Conservation (phyloP, 1,284 basidiomycete genomes). For the Ganoderma lingzhi region DNA sequence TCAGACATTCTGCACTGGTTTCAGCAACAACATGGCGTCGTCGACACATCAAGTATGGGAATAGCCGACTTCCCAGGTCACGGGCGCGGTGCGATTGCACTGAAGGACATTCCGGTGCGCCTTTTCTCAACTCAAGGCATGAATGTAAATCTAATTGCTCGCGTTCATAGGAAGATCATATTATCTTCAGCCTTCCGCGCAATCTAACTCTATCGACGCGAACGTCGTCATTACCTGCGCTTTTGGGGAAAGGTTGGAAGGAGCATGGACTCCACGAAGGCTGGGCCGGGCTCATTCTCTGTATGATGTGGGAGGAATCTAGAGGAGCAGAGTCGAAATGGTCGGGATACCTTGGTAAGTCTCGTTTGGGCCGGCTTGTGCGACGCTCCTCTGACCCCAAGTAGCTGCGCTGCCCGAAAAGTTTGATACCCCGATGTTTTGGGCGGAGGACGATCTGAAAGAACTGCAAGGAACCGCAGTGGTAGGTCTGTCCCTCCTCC, state of each 20-base stretch:
- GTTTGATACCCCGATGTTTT: slow-evolving; percentile 98
- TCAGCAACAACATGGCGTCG: slow-evolving; percentile 18
- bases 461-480: slow-evolving; percentile 88
- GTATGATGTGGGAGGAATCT: slow-evolving; percentile 94
- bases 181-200: slow-evolving; percentile 88
- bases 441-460: slow-evolving; percentile 78
- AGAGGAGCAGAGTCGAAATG: slow-evolving; percentile 67
- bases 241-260: slow-evolving; percentile 75
- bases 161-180: slow-evolving; percentile 66
- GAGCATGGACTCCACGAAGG: slow-evolving; percentile 66
- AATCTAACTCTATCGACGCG: slow-evolving; percentile 80
- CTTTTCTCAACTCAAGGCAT: background rate
- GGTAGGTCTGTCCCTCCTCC: slow-evolving; percentile 66
- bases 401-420: slow-evolving; percentile 69
- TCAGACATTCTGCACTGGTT: slow-evolving; percentile 40
- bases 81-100: slow-evolving; percentile 79
- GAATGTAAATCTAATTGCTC: slow-evolving; percentile 3
- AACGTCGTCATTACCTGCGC: slow-evolving; percentile 71
- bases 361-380: slow-evolving; percentile 1
- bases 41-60: slow-evolving; percentile 39
- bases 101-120: slow-evolving; percentile 74
- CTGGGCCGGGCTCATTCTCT: slow-evolving; percentile 90
- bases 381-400: background rate
- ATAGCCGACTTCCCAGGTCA: slow-evolving; percentile 60
- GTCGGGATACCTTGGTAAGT: slow-evolving; percentile 73